phyloP scores from a whole-genome alignment of 202 grass and related monocot species.

The Dendrocalamus latiflorus region DNA sequence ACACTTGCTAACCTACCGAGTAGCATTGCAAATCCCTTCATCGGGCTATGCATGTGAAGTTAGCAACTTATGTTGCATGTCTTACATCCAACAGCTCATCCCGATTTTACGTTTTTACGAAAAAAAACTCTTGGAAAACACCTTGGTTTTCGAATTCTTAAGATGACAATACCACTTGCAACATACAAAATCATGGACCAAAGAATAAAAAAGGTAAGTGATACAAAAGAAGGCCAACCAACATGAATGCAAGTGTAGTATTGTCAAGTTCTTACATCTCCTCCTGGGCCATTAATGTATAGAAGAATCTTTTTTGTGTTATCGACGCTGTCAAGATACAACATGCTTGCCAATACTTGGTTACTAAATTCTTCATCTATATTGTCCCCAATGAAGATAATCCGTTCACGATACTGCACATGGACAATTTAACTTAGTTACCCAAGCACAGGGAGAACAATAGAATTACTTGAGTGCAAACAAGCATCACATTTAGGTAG shows the following conservation, averaged over 20 bases:
- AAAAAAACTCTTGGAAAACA: neutral
- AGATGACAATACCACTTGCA: neutral
- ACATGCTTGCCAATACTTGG: too few relatives aligned
- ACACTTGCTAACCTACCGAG: neutral
- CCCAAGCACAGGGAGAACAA: too few relatives aligned
- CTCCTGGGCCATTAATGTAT: constrained; percentile 93
- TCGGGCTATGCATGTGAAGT: neutral
- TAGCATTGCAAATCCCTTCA: neutral
- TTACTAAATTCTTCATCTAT: too few relatives aligned
- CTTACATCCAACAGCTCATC: neutral
- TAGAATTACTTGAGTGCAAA: neutral
- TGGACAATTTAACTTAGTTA: constrained; percentile 12
- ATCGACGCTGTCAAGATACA: too few relatives aligned
- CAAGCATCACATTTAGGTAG: neutral
- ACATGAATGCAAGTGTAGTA: neutral
- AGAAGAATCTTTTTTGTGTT: too few relatives aligned
- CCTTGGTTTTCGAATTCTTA: neutral
- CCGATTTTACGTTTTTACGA: neutral
- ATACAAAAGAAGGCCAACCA: neutral
- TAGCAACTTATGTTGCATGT: neutral
- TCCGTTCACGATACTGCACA: constrained; percentile 79
- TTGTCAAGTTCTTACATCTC: constrained; percentile 71
- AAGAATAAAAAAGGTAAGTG: neutral
- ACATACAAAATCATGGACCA: neutral
- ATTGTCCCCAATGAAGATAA: too few relatives aligned